Base-by-base conservation (phyloP, 2,329 filamentous ascomycete genomes). In the Aspergillus costaricaensis region DNA sequence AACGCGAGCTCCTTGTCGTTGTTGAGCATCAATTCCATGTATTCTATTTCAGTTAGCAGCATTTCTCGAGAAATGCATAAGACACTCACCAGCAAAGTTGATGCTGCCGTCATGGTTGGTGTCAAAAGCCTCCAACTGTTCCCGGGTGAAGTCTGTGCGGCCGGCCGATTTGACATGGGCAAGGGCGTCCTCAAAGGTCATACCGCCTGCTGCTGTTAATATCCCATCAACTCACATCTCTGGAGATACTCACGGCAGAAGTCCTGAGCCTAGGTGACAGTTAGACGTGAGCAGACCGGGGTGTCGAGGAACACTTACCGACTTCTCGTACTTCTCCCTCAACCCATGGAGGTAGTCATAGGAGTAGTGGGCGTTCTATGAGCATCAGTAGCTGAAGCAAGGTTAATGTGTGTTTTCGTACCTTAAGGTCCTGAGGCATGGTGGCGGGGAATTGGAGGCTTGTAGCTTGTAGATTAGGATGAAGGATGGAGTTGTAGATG, bases 71-170 rank as follows among this genome's bases (percentile, higher is more conserved):
- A 17, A 1, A 19, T 43, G 23, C 23, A 2, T 10, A 5, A 4
- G 9, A 12, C 3, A 55, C 52, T 21, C 12, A 55, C 53, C 53
- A 14, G 41, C 53, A 12, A 55, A 55, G 53, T 55, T 55, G 17
- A 55, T 55, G 53, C 30, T 55, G 25, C 30, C 53, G 17, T 55
- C 53, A 41, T 55, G 39, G 53, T 55, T 55, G 39, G 44, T 41
- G 39, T 55, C 53, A 27, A 47, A 55, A 5, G 19, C 17, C 53
- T 44, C 21, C n/a, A 32, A 27, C 8, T 55, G 39, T 8, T 44
- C 53, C 21, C 23, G 10, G 53, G 53, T 32, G 39, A 55, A 50
- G 27, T 50, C 36, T 23, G 12, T 15, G 15, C 41, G 53, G 5
- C 53, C 53, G 39, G 41, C 32, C 17, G 25, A n/a, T 41, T 15